A percentile compares a stretch with the other conserved stretches of the same genome.
These are phyloP conservation scores for Verticillium longisporum DNA, from an alignment of 2,329 filamentous ascomycete genomes.

Conservation along the genomic window DNA sequence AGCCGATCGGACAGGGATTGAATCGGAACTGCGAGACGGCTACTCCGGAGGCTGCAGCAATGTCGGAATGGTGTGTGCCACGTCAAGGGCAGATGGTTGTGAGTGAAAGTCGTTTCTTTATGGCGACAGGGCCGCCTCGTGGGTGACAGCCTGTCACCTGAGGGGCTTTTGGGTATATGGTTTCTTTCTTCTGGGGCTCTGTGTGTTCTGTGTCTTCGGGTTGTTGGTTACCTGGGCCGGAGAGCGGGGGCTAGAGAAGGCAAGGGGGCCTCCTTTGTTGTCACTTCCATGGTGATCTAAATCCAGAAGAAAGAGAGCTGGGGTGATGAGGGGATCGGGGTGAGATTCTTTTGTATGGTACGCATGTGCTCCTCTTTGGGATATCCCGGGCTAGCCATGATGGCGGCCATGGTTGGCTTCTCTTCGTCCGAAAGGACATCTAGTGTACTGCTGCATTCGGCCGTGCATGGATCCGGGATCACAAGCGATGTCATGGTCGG, in stretches of 20 bases:
- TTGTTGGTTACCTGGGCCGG: neutral
- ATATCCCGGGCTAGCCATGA: slow-evolving; percentile 4
- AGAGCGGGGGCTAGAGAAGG: slow-evolving; percentile 1
- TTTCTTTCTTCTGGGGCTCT: neutral
- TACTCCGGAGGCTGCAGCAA: neutral
- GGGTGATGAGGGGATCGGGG: neutral
- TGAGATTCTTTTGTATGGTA: slow-evolving; percentile 2
- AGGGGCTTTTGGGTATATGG: neutral
- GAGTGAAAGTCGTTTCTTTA: neutral
- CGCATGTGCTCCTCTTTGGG: slow-evolving; percentile 3
- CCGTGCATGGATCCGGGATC: slow-evolving; percentile 3
- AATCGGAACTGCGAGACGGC: neutral
- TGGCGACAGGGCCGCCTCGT: neutral
- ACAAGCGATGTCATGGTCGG: slow-evolving; percentile 8
- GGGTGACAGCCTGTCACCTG: neutral
- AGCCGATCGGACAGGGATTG: neutral
- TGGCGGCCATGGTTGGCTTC: slow-evolving; percentile 12
- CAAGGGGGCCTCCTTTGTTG: slow-evolving; percentile 2
- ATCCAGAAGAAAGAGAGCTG: neutral
- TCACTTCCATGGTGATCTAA: slow-evolving; percentile 4
- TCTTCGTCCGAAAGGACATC: slow-evolving; percentile 12
- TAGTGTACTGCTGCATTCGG: slow-evolving; percentile 14
- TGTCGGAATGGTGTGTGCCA: neutral
- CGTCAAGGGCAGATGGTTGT: neutral
- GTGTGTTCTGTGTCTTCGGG: neutral